phyloP scores from a whole-genome alignment of 1,139 yeast species.

The Pichia sp. region DNA sequence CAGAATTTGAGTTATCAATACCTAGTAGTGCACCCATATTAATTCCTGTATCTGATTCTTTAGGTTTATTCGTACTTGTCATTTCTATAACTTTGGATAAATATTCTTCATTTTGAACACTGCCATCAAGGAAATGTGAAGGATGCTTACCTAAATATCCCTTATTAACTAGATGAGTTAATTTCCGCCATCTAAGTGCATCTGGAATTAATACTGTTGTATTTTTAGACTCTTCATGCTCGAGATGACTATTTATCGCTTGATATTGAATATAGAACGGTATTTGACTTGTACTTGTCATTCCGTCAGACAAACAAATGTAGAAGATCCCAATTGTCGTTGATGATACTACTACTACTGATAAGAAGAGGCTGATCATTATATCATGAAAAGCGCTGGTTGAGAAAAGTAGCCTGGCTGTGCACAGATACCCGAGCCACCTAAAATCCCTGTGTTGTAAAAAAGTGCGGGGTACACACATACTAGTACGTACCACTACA shows the following conservation, averaged over 20 bases:
- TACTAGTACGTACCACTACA: too few relatives aligned
- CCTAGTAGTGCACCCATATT: not conserved
- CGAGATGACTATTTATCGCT: not conserved
- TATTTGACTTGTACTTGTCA: not conserved
- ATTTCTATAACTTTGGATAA: constrained; percentile 5
- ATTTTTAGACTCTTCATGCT: not conserved
- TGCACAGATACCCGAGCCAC: too few relatives aligned
- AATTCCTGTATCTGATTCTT: not conserved
- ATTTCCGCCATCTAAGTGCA: constrained; percentile 9
- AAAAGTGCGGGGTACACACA: too few relatives aligned
- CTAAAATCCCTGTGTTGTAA: too few relatives aligned
- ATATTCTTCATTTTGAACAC: constrained; percentile 6
- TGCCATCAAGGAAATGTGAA: constrained; percentile 9
- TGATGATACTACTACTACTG: too few relatives aligned
- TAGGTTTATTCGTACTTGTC: constrained; percentile 1
- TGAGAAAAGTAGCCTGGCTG: too few relatives aligned
- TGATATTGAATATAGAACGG: constrained; percentile 6
- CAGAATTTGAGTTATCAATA: not conserved
- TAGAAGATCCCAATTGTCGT: too few relatives aligned
- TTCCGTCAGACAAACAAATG: too few relatives aligned
- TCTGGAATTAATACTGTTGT: constrained; percentile 1
- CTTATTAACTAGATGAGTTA: constrained; percentile 8
- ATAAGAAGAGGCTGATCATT: too few relatives aligned
- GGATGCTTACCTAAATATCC: constrained; percentile 16
- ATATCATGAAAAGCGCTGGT: too few relatives aligned